These are phyloP conservation scores for Trichosporon coremiiforme DNA, from an alignment of 1,284 basidiomycete genomes.

Conservation along the genomic window DNA sequence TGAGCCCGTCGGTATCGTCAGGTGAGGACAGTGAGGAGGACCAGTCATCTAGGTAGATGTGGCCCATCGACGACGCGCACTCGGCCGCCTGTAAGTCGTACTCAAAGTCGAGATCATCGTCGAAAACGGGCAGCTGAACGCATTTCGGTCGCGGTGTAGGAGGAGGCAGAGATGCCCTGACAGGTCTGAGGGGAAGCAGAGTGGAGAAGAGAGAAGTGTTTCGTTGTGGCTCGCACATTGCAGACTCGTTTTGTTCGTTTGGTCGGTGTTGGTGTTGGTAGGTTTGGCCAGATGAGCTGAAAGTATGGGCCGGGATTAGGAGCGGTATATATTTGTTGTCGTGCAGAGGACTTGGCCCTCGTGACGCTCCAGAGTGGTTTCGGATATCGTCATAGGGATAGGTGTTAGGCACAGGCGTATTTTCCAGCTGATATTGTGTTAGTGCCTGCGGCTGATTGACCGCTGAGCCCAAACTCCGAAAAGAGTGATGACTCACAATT, in stretches of 20 bases:
- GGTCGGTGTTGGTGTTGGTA: not conserved
- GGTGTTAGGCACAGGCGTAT: slow-evolving; percentile 14
- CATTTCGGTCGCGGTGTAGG: not conserved
- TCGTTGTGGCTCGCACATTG: slow-evolving; percentile 12
- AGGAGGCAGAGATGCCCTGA: not conserved
- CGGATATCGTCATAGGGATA: slow-evolving; percentile 5
- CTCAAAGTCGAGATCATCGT: slow-evolving; percentile 13
- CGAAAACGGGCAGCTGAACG: not conserved
- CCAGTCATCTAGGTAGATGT: not conserved
- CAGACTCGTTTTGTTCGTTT: not conserved
- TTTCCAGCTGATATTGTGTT: slow-evolving; percentile 11
- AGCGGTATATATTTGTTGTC: not conserved
- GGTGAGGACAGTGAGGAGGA: not conserved
- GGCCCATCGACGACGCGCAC: not conserved
- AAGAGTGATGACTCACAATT: not conserved
- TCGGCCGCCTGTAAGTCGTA: not conserved
- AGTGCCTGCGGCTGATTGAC: slow-evolving; percentile 10
- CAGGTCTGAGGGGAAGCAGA: not conserved
- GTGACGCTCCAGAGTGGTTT: not conserved
- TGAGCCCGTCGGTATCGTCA: not conserved
- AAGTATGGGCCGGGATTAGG: not conserved
- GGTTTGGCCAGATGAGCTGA: not conserved
- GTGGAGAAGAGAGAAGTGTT: not conserved
- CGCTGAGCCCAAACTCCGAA: not conserved
- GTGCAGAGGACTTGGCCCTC: not conserved